Base-by-base conservation (phyloP, 805 yeast genomes). In the Zygoascus tannicola region DNA sequence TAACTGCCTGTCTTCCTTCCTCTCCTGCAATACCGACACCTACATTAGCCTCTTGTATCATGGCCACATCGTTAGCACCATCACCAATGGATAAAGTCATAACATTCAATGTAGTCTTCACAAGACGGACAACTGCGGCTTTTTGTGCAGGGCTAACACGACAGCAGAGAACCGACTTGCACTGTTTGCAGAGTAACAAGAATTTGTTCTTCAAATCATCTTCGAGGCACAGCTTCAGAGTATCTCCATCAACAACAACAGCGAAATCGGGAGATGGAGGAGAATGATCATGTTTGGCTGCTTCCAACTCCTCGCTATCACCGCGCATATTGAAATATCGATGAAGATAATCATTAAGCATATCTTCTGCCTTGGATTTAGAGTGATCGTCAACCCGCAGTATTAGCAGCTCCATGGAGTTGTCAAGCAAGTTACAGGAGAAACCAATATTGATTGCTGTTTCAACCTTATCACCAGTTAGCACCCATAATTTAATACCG, bases 391-490 rank as follows among this genome's bases (percentile, higher is more conserved):
- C 70, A 3, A 62, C 53, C 35, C 63, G 67, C 15, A 84, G 70
- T 20, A 80, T 78, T 40, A 83, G 64, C 38, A 85, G 61, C 53
- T 80, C 76, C 94, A 84, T 84, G 35, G 73, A 77, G 50, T 73
- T 80, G 46, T 76, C 79, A 40, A 84, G 68, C 56, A 84, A 65
- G 51, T 84, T 84, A 63, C 94, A 83, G 14, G 87, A 79, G 57
- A 82, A 83, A 2, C 94, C 94, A 60, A 83, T 83, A 62, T 84
- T 84, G 59, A 83, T 84, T 2, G 94, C 94, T n/a, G 94, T 83
- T 62, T 83, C 94, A 38, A 83, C 79, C 59, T 81, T 78, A 63
- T 83, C 94, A 51, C 94, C 94, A 10, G 94, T 83, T 22, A 83
- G 66, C 40, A 83, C 92, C 94, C 94, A 83, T 32, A 84, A 68